phyloP scores from a whole-genome alignment of 2,329 filamentous ascomycete species.

The Rasamsonia emersonii region DNA sequence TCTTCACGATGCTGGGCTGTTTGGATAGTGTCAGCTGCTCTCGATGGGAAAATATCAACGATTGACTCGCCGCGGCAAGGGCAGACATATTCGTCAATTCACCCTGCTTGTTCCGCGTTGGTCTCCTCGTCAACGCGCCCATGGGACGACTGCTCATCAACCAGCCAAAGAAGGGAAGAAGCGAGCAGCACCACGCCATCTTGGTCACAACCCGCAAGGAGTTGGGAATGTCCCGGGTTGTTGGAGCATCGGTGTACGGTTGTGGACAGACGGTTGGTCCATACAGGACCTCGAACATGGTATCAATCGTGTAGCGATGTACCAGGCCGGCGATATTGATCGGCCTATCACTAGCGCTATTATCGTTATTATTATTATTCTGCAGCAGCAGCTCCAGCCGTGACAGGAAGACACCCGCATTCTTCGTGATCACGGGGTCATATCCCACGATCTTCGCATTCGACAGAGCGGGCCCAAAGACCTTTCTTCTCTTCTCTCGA shows the following conservation, averaged over 20 bases:
- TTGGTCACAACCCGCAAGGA: slow-evolving; percentile 9
- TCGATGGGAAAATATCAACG: slow-evolving; percentile 6
- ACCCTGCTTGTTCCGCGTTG: slow-evolving; percentile 3
- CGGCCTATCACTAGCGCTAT: background rate
- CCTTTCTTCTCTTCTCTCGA: slow-evolving; percentile 11
- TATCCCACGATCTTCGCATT: slow-evolving; percentile 9
- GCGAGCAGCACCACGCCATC: slow-evolving; percentile 11
- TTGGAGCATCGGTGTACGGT: slow-evolving; percentile 9
- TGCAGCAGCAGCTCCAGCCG: slow-evolving; percentile 4
- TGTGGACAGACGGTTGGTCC: slow-evolving; percentile 8
- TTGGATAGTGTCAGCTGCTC: background rate
- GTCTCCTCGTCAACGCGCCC: slow-evolving; percentile 4
- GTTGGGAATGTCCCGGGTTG: slow-evolving; percentile 5
- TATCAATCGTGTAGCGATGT: slow-evolving; percentile 11
- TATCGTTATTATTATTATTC: background rate
- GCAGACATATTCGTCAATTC: slow-evolving; percentile 5
- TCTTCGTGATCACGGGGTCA: slow-evolving; percentile 8
- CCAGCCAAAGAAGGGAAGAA: slow-evolving; percentile 12
- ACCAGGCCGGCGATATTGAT: slow-evolving; percentile 11
- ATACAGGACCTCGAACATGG: slow-evolving; percentile 12
- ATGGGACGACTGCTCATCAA: slow-evolving; percentile 10
- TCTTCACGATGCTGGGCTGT: slow-evolving; percentile 11
- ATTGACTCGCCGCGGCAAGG: slow-evolving; percentile 5
- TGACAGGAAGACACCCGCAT: slow-evolving; percentile 9
- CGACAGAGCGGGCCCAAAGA: slow-evolving; percentile 10